phyloP scores from a whole-genome alignment of 345 rosid species.

The Camelina laxa region DNA sequence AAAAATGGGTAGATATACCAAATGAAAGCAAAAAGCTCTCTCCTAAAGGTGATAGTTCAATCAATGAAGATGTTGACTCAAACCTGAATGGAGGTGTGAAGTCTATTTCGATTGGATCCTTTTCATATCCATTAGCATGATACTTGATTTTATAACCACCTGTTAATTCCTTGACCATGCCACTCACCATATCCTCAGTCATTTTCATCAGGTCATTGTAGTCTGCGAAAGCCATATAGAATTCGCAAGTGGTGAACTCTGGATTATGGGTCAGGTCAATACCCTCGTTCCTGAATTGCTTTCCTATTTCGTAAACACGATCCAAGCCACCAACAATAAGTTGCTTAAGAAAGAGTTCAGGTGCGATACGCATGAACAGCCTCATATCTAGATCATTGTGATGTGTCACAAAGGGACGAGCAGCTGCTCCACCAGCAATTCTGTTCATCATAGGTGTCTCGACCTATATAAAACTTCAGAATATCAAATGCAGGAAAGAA shows the following conservation, averaged over 20 bases:
- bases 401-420: constrained; percentile 92
- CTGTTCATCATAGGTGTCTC: constrained; percentile 99
- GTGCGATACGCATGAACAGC: constrained; percentile 95
- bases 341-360: constrained; percentile 89
- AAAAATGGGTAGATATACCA: neutral
- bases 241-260: constrained; percentile 97
- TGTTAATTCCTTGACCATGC: constrained; percentile 92
- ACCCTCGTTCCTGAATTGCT: constrained; percentile 97
- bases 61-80: constrained; percentile 13
- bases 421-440: constrained; percentile 99
- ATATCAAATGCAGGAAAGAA: neutral
- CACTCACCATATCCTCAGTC: constrained; percentile 88
- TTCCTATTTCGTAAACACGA: constrained; percentile 94
- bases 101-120: constrained; percentile 91
- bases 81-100: constrained; percentile 98
- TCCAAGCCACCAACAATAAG: constrained; percentile 94
- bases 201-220: constrained; percentile 91
- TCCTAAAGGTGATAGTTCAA: neutral
- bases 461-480: constrained; percentile 49
- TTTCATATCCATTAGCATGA: constrained; percentile 83
- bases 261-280: constrained; percentile 98
- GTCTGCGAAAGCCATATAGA: constrained; percentile 98
- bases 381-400: constrained; percentile 91
- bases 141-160: constrained; percentile 90
- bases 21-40: neutral